A percentile compares a stretch with the other conserved stretches of the same genome.
These are phyloP conservation scores for Udeniomyces megalosporus DNA, from an alignment of 768 basidiomycete genomes.

Conservation along the genomic window DNA sequence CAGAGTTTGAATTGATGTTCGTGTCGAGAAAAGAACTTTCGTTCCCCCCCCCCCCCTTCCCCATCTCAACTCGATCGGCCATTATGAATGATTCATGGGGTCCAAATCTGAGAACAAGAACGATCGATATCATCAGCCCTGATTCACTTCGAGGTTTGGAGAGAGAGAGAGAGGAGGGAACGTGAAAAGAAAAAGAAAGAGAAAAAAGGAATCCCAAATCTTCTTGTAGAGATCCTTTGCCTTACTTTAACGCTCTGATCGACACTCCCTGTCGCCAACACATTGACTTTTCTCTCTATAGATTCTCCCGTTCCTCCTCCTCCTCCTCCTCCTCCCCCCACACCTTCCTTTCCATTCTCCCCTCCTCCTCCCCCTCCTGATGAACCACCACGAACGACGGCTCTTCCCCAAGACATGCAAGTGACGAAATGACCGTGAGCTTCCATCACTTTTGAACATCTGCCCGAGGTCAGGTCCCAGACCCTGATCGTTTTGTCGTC, in stretches of 20 bases:
- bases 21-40: no score
- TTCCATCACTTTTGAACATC: conserved; percentile 71
- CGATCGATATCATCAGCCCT: no score
- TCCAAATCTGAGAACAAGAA: no score
- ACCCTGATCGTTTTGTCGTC: conserved; percentile 83
- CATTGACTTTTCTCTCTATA: conserved; percentile 33
- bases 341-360: neutral
- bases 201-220: no score
- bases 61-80: no score
- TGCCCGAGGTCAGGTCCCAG: conserved; percentile 73
- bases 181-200: no score
- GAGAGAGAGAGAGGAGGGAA: no score
- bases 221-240: neutral
- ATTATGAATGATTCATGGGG: no score
- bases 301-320: no score
- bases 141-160: no score
- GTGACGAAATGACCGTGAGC: conserved; percentile 75
- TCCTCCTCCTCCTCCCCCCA: conserved; percentile 2
- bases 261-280: conserved; percentile 37
- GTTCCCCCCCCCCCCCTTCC: no score
- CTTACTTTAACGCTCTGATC: conserved; percentile 35
- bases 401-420: conserved; percentile 62
- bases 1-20: no score
- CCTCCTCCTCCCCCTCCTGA: conserved; percentile 18
- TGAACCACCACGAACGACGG: conserved; percentile 24